Conservation (phyloP, 1,139 yeast species). For the Geotrichum histeridarum region DNA sequence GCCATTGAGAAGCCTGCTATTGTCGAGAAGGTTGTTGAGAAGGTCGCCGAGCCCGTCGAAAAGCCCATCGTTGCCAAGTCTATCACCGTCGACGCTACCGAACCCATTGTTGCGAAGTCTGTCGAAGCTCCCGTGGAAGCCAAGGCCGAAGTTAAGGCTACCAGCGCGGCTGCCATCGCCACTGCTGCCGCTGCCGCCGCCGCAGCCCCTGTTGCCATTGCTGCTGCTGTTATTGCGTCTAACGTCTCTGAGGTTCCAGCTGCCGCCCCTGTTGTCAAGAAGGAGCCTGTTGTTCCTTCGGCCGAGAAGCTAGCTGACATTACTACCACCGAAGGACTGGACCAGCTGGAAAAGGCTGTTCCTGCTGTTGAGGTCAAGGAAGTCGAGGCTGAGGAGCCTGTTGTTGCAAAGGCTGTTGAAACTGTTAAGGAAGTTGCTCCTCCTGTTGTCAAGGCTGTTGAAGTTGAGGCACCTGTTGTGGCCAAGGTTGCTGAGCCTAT, state of each 20-base stretch:
- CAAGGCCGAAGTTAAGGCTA: too few relatives aligned
- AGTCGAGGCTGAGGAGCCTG: neutral
- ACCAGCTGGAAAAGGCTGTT: neutral
- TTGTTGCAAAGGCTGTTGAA: slow-evolving; percentile 1
- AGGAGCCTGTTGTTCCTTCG: too few relatives aligned
- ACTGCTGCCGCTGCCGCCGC: neutral
- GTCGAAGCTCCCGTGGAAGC: neutral
- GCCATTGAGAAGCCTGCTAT: neutral
- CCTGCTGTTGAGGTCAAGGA: neutral
- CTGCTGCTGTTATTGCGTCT: neutral
- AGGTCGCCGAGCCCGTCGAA: neutral
- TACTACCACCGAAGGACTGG: too few relatives aligned
- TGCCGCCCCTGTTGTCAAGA: neutral
- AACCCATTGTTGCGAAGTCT: neutral
- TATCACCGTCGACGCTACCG: neutral
- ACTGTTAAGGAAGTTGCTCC: slow-evolving; percentile 2
- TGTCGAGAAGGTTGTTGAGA: neutral
- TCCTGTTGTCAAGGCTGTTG: slow-evolving; percentile 1
- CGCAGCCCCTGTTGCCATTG: neutral
- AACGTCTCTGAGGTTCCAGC: neutral
- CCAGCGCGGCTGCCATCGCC: too few relatives aligned
- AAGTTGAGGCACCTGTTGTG: slow-evolving; percentile 2
- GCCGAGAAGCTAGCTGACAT: too few relatives aligned
- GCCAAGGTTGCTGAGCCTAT: slow-evolving; percentile 1
- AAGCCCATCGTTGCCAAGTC: neutral